Evolutionary conservation across 345 rosid genomes (phyloP).

Genomic region (Brassica cretica): DNA sequence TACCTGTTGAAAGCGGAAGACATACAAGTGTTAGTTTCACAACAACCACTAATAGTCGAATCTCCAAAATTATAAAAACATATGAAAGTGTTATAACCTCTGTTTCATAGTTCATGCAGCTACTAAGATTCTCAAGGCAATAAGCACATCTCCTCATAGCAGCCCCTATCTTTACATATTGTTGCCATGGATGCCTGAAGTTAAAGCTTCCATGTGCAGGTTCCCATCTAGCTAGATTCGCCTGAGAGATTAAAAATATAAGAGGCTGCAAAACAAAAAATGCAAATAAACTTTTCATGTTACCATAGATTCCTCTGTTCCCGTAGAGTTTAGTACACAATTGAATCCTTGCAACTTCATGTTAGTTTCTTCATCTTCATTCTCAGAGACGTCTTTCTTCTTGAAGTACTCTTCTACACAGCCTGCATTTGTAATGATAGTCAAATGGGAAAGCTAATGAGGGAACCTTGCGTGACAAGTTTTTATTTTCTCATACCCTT

Average conservation of each 20-base stretch:
- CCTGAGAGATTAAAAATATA: slow-evolving; percentile 36
- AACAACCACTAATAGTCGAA: background rate
- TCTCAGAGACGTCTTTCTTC: slow-evolving; percentile 25
- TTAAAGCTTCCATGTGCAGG: slow-evolving; percentile 71
- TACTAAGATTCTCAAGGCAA: slow-evolving; percentile 59
- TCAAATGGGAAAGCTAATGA: background rate
- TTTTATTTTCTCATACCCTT: background rate
- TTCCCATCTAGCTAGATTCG: slow-evolving; percentile 77
- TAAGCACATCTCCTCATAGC: slow-evolving; percentile 64
- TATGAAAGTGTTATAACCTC: slow-evolving; percentile 41
- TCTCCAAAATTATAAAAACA: background rate
- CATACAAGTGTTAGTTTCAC: slow-evolving; percentile 15
- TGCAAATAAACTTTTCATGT: background rate
- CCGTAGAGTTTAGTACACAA: slow-evolving; percentile 73
- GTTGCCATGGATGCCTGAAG: slow-evolving; percentile 80
- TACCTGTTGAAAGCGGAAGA: slow-evolving; percentile 41
- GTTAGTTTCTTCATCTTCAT: slow-evolving; percentile 38
- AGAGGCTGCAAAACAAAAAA: background rate
- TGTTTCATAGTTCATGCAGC: slow-evolving; percentile 46
- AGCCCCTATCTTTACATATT: slow-evolving; percentile 66
- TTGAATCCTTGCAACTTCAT: slow-evolving; percentile 50
- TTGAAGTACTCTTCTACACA: slow-evolving; percentile 53
- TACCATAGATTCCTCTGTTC: slow-evolving; percentile 71
- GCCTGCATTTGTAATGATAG: slow-evolving; percentile 42
- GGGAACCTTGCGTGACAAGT: background rate